Percentiles rank a stretch among this genome's conserved stretches.
These are phyloP conservation scores for Epichloe bromicola DNA, from an alignment of 2,329 filamentous ascomycete species.

Conservation along the genomic window DNA sequence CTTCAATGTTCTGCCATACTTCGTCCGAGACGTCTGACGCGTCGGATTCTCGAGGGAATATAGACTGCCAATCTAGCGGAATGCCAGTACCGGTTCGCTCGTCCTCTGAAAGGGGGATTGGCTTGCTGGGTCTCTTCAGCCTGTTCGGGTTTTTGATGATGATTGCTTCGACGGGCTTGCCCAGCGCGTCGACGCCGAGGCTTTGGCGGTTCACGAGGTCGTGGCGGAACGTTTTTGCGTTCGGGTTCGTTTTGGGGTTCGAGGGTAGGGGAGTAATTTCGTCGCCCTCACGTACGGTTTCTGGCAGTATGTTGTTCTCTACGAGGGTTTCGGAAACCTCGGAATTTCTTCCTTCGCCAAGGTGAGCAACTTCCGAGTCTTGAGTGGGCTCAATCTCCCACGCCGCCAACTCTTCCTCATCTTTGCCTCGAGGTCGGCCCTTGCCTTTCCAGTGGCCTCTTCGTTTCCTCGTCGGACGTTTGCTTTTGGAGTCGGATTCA, in stretches of 20 bases:
- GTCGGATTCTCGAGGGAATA: conserved; percentile 16
- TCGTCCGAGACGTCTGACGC: conserved; percentile 20
- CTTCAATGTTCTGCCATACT: conserved; percentile 32
- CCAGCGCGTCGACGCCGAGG: conserved; percentile 21
- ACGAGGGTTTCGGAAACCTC: neutral
- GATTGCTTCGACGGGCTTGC: conserved; percentile 29
- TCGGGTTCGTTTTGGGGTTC: neutral
- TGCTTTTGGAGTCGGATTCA: neutral
- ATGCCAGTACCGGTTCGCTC: conserved; percentile 5
- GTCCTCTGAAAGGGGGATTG: conserved; percentile 9
- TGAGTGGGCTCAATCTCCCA: conserved; percentile 5
- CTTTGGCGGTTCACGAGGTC: conserved; percentile 16
- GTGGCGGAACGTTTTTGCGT: conserved; percentile 10
- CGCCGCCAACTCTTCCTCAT: conserved; percentile 4
- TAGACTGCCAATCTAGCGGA: conserved; percentile 19
- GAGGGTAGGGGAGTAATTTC: neutral
- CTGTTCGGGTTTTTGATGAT: conserved; percentile 29
- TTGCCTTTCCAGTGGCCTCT: conserved; percentile 1
- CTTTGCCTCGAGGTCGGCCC: neutral
- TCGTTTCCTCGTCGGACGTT: neutral
- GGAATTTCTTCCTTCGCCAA: neutral
- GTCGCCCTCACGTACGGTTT: neutral
- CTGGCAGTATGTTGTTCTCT: neutral
- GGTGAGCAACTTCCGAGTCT: neutral
- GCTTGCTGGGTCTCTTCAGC: conserved; percentile 11